Base-by-base conservation (phyloP, 1,139 yeast species). In the Arxiozyma slooffiae region DNA sequence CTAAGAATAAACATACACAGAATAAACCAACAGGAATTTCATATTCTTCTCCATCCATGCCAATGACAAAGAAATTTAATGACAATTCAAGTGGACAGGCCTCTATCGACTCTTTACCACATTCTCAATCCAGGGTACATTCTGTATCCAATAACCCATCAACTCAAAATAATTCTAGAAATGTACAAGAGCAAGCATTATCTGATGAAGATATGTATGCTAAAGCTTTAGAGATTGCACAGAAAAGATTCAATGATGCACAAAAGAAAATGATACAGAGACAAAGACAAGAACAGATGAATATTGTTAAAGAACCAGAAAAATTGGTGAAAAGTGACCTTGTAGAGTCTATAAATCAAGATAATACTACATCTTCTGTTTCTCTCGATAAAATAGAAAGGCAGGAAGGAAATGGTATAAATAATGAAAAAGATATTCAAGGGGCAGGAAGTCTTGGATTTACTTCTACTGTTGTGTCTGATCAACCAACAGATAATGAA, bases 181-280 rank as follows among this genome's bases (percentile, higher is more conserved):
- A 48, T 36, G 44, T 26, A 20, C 34, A 54, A 44, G 21, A 54
- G 46, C 30, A 22, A 23, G 43, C 47, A 38, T 46, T 60, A 36
- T 56, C 64, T 14, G 65, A 65, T 44, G 62, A 61, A 42, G 70
- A 67, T 48, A 66, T 68, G 69, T 67, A 67, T 52, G 65, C 61
- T 1, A 59, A 58, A 46, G 72, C 72, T 1, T 52, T 65, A 45
- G 62, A 63, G 42, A 57, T 66, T 21, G 71, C 72, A n/a, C 63
- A 61, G 48, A 57, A 57, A 38, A 58, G 55, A 24, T 52, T 52
- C 21, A 39, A 26, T 22, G 48, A 47, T n/a, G 41, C 47, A 1
- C 50, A 48, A 14, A 36, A 41, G 37, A 24, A 39, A 16, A 21
- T 34, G 2, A 11, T 46, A 21, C 50, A 42, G n/a, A 38, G 39